Evolutionary conservation across 805 yeast genomes (phyloP), one percentile per base, ranked within the genome.

Genomic region (Spathaspora sp.): DNA sequence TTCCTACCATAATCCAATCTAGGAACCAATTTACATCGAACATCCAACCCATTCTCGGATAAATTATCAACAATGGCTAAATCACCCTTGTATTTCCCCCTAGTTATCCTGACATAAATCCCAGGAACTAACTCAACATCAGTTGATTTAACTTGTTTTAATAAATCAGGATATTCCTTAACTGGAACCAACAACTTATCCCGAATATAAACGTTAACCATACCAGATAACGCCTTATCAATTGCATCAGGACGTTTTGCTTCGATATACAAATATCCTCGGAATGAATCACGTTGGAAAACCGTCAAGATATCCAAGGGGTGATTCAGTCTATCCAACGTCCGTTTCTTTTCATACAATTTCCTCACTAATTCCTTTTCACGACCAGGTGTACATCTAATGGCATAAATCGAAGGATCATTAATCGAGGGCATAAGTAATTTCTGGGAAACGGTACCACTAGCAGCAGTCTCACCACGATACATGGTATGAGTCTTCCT

Each of bases 391-490:
- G 96, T 82, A 73, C 96, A 90, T 69, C 97, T 83, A 45, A 94
- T 83, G 63, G 97, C 98, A 88, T 97, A 94, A 60, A 94, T 89
- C 50, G 90, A 85, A 8, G 99, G 98, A 65, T 94, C 97, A 61
- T 92, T 90, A 52, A 94, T 96, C 31, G 97, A 90, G 11, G 99
- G 99, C 69, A 94, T 78, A 60, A 94, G 78, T 60, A 94, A 81
- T 63, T 96, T 86, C 68, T 94, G 99, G 5, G 98, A 94, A 11
- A 93, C 97, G 2, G 77, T 66, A 40, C 77, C 78, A 49, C 70
- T 68, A 29, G 77, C 67, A 45, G 86, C 81, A 32, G 91, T 89
- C 50, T 90, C 87, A 46, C 96, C 97, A 62, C 96, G 80, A 69
- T 87, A 92, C 55, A 87, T 87, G 38, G 87, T 82, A 40, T 90